Evolutionary conservation across 2,329 filamentous ascomycete species (phyloP), one percentile per base, ranked within the genome.

Genomic region (Lecanicillium sp.): DNA sequence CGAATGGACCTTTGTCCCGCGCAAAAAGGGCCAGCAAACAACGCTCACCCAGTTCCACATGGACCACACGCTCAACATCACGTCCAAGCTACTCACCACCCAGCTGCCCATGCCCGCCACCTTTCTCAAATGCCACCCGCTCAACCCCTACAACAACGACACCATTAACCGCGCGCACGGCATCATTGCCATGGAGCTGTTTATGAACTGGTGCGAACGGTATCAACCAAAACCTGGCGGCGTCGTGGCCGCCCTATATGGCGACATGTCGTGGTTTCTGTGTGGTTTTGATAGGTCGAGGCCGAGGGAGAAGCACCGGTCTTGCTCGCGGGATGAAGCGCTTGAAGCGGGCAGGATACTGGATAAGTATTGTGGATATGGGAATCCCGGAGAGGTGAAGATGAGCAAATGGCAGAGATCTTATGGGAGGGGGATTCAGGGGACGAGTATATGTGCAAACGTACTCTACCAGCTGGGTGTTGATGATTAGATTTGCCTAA

Each of bases 131-230:
- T 35, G 38, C 33, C 6, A 25, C 22, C 33, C 25, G 14, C 4
- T 2, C 8, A 4, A 16, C 3, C 27, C 29, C 25, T 9, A 11
- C 5, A 32, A 28, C 16, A 14, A 13, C 14, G 19, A 14, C 4
- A 16, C 19, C 3, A 7, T 40, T 19, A 20, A 14, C 18, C 3
- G 25, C 3, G 13, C 20, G 14, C 9, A 35, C 19, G 32, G 35
- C 27, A 2, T 2, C 15, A 32, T 22, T 16, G 38, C 38, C 19
- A 36, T 36, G 38, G 5, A n/a, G 4, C 31, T 36, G 33, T 33
- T 41, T 20, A 33, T 8, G 15, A 41, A 41, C 38, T 41, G 38
- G 38, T 41, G 38, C 33, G 38, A 41, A 33, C 9, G 15, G 12
- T n/a, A 14, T 18, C n/a, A 15, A 9, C n/a, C 13, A 33, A 9